Base-by-base conservation (phyloP, 2,329 filamentous ascomycete genomes). In the Erysiphe pisi region DNA sequence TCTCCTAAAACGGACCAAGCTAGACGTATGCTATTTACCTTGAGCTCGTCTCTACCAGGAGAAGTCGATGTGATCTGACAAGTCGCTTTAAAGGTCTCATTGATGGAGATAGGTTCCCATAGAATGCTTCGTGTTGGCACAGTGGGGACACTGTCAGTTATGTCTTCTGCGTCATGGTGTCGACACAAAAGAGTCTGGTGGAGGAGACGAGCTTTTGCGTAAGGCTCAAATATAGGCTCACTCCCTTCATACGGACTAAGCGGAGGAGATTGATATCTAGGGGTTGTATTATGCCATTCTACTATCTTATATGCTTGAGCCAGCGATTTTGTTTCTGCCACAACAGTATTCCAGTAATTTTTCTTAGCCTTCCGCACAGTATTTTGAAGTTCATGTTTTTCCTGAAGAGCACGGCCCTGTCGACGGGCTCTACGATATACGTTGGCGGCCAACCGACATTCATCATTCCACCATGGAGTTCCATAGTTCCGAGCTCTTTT, bases 51-150 rank as follows among this genome's bases (percentile, higher is more conserved):
- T 20, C 25, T 25, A 16, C 61, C 68, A 43, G 28, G 68, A 20
- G 68, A 71, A 25, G 68, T 71, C 20, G 68, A 71, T 20, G 68
- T 20, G 20, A 71, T 20, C 25, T 71, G 68, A 43, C 31, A 71
- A 18, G 68, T 71, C 11, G 36, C 68, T 18, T 18, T 22, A 28
- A 45, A 71, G 12, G 36, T 8, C 28, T 65, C 61, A n/a, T 16
- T 25, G 16, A 28, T 25, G 16, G 61, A 28, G 6, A 28, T 25
- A 28, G 61, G 31, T 25, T 12, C n/a, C 4, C 61, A 65, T 28
- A 7, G 20, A 16, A 65, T 25, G 20, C 68, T 22, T 40, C 40
- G 7, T 11, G 18, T 45, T 20, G 68, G 16, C 22, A 71, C 36
- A 22, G 28, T 71, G 18, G 68, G 68, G 4, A 18, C 28, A 20